Evolutionary conservation across 805 yeast genomes (phyloP).

Genomic region (Wickerhamomyces rabaulensis): DNA sequence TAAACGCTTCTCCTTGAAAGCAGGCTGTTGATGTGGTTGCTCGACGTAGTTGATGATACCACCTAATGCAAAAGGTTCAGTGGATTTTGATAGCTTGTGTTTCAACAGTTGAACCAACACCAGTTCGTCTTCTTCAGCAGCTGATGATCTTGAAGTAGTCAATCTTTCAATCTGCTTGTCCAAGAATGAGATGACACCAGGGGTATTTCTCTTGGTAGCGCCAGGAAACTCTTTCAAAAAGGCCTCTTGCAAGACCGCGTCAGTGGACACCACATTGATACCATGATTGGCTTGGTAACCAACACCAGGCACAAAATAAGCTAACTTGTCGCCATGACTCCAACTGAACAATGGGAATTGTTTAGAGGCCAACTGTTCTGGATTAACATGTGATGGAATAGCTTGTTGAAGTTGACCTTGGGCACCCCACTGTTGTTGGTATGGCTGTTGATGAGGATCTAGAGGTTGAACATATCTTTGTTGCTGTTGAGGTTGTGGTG

Average conservation of each 20-base stretch:
- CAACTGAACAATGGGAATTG: constrained; percentile 79
- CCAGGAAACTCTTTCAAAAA: constrained; percentile 29
- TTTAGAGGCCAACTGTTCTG: constrained; percentile 47
- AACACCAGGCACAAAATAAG: constrained; percentile 34
- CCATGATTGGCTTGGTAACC: constrained; percentile 25
- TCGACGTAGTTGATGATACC: constrained; percentile 17
- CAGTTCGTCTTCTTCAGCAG: constrained; percentile 61
- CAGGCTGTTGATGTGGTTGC: background rate
- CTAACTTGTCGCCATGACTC: constrained; percentile 42
- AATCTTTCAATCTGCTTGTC: constrained; percentile 16
- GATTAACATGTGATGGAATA: constrained; percentile 34
- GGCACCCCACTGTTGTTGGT: constrained; percentile 11
- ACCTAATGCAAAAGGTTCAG: constrained; percentile 17
- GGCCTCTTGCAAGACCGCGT: constrained; percentile 29
- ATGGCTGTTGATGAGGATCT: constrained; percentile 1
- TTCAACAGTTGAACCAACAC: constrained; percentile 44
- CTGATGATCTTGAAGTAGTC: constrained; percentile 24
- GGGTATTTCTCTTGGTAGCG: constrained; percentile 22
- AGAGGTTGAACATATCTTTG: background rate
- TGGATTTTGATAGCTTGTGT: constrained; percentile 15
- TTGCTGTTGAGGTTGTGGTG: constrained; percentile 1
- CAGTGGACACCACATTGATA: constrained; percentile 33
- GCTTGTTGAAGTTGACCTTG: background rate
- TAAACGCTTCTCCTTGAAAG: constrained; percentile 1
- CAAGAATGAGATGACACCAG: constrained; percentile 22